These are phyloP conservation scores for Cordyceps tenuipes DNA, from an alignment of 2,329 filamentous ascomycete species.

Conservation along the genomic window DNA sequence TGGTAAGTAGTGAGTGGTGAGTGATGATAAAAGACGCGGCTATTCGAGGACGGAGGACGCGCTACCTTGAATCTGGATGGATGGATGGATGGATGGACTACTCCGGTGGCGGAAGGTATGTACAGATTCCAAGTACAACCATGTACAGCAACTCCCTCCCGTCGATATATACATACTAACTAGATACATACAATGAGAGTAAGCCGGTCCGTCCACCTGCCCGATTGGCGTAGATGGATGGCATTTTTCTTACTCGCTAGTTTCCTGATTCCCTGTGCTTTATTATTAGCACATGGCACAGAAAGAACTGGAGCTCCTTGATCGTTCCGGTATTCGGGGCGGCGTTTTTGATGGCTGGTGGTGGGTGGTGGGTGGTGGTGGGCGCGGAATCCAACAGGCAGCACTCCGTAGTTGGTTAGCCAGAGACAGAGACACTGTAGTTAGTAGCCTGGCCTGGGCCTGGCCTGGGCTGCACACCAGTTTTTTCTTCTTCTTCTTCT, in stretches of 20 bases:
- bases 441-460: too few species aligned
- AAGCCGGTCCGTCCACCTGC: conserved; percentile 2
- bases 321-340: too few species aligned
- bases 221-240: conserved; percentile 1
- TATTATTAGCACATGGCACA: neutral
- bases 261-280: neutral
- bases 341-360: too few species aligned
- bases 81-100: neutral
- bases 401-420: too few species aligned
- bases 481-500: neutral
- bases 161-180: too few species aligned
- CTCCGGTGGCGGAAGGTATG: neutral
- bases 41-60: neutral
- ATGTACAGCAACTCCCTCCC: too few species aligned
- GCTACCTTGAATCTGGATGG: neutral
- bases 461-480: too few species aligned
- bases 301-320: neutral
- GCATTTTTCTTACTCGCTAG: neutral
- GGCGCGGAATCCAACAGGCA: too few species aligned
- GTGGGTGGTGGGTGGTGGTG: too few species aligned
- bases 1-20: too few species aligned
- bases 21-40: neutral
- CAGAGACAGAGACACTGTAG: too few species aligned
- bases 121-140: too few species aligned
- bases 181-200: neutral